These are phyloP conservation scores for Arthrobotrys megalospora DNA, from an alignment of 2,329 filamentous ascomycete species.

Conservation along the genomic window DNA sequence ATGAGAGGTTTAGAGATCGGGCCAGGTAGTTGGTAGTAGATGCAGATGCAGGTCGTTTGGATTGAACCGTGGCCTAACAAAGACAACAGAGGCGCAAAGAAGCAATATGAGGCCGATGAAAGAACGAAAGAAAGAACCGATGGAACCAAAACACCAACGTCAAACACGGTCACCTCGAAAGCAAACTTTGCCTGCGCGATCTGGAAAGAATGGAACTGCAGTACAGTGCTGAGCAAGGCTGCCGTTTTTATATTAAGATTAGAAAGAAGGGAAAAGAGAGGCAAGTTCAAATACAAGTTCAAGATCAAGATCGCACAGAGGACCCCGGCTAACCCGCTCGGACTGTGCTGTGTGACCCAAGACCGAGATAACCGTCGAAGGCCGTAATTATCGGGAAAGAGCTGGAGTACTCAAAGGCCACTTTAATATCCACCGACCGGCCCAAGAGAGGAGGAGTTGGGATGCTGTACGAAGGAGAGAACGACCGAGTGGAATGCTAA, in stretches of 20 bases:
- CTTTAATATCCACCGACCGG: neutral
- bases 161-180: slow-evolving; percentile 7
- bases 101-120: slow-evolving; percentile 15
- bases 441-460: slow-evolving; percentile 7
- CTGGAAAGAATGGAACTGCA: too few species aligned
- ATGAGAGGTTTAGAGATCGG: slow-evolving; percentile 9
- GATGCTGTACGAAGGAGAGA: slow-evolving; percentile 9
- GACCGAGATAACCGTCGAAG: slow-evolving; percentile 16
- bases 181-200: neutral
- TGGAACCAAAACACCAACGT: slow-evolving; percentile 5
- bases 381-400: slow-evolving; percentile 9
- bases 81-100: slow-evolving; percentile 26
- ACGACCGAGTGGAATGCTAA: slow-evolving; percentile 18
- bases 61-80: slow-evolving; percentile 23
- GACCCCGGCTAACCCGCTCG: neutral
- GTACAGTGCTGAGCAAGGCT: too few species aligned
- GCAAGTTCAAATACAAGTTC: neutral
- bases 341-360: slow-evolving; percentile 6
- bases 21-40: slow-evolving; percentile 8
- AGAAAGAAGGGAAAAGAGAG: neutral
- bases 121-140: slow-evolving; percentile 10
- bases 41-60: slow-evolving; percentile 1
- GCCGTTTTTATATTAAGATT: too few species aligned
- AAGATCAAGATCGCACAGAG: slow-evolving; percentile 21
- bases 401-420: neutral